A percentile compares a stretch with the other conserved stretches of the same genome.
phyloP scores from a whole-genome alignment of 1,284 basidiomycete genomes.

The Boletus mariae region DNA sequence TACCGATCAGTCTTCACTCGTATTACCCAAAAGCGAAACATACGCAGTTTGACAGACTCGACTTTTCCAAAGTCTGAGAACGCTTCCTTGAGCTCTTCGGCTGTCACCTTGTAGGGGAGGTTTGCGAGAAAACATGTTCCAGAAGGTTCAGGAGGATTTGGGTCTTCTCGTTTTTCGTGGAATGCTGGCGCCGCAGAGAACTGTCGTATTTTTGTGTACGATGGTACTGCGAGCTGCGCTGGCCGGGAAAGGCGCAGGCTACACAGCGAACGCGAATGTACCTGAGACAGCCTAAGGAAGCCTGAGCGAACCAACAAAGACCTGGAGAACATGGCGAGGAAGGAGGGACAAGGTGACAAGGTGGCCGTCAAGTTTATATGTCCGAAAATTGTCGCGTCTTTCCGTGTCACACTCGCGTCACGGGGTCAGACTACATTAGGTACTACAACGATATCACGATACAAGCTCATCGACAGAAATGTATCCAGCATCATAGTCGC shows the following conservation, averaged over 20 bases:
- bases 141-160: conserved; percentile 11
- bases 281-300: conserved; percentile 11
- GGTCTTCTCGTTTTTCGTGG: conserved; percentile 1
- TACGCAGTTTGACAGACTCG: conserved; percentile 36
- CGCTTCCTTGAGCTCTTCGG: conserved; percentile 36
- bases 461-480: neutral
- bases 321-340: conserved; percentile 22
- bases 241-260: conserved; percentile 3
- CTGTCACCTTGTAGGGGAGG: conserved; percentile 40
- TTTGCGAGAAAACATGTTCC: conserved; percentile 45
- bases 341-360: neutral
- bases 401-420: conserved; percentile 25
- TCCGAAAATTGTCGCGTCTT: conserved; percentile 18
- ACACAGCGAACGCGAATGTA: conserved; percentile 15
- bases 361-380: neutral
- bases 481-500: conserved; percentile 46
- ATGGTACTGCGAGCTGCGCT: neutral
- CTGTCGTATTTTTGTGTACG: conserved; percentile 9
- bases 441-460: conserved; percentile 2
- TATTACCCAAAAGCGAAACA: neutral
- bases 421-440: conserved; percentile 7
- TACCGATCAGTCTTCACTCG: conserved; percentile 5
- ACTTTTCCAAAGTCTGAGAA: conserved; percentile 38
- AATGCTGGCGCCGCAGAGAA: conserved; percentile 17
- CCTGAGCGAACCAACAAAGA: conserved; percentile 19